Evolutionary conservation across 2,329 filamentous ascomycete species (phyloP), one percentile per base, ranked within the genome.

Genomic region (Fusarium sterilihyphosum): DNA sequence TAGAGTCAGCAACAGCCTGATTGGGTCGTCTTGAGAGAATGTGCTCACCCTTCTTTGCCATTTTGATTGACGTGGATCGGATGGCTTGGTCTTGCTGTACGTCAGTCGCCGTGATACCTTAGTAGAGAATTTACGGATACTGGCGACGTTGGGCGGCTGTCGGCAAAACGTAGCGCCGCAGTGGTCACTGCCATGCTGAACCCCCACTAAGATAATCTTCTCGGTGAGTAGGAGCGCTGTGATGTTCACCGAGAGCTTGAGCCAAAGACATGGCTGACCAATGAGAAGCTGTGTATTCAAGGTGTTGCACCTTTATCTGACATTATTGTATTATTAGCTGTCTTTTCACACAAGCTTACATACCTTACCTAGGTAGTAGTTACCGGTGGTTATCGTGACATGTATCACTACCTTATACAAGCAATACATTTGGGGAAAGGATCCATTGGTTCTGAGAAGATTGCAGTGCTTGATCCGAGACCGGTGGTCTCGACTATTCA

Each of bases 31-130:
- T 29, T 22, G 22, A 20, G 18, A n/a, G 14, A 18, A 16, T 49
- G 14, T 52, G 43, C 67, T 33, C 73, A 79, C 77, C 70, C 63
- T 79, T 79, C 74, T 79, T 79, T 69, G 77, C 77, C 77, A 78
- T 78, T 41, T 52, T 77, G 73, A 69, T 56, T 33, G 67, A 70
- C 60, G 54, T 60, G 37, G 63, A 65, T 71, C 53, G 49, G 58
- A 61, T 56, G 67, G 60, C 74, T 76, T 70, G 47, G 50, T 68
- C 69, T 58, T 70, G 56, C 56, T 64, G 53, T 53, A 70, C 61
- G 46, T 56, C 47, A 47, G 43, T 35, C 61, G 44, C 65, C 67
- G 61, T 68, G 65, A 67, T 67, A 35, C 33, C 33, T 35, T 35
- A 67, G 47, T 70, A 64, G 67, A 70, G 78, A 79, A 78, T 79